phyloP scores from a whole-genome alignment of 2,329 filamentous ascomycete species.

The Stagonosporopsis vannaccii region DNA sequence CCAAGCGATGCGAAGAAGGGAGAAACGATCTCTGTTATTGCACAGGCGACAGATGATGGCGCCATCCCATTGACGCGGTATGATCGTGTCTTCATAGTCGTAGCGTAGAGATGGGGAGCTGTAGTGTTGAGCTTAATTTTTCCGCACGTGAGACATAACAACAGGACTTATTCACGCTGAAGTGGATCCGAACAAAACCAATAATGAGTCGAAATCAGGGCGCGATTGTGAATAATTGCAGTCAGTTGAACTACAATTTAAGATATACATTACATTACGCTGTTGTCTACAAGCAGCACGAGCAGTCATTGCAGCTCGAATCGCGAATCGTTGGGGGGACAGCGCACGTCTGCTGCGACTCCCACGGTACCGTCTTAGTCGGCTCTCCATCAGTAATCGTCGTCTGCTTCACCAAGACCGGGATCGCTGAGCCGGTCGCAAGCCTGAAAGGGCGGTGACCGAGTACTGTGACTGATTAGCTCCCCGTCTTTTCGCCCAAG shows the following conservation, averaged over 20 bases:
- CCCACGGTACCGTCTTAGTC: conserved; percentile 40
- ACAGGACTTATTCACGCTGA: no score
- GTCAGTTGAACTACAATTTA: no score
- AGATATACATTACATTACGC: not conserved
- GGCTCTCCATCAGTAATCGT: conserved; percentile 46
- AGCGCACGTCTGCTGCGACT: conserved; percentile 37
- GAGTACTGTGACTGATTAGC: conserved; percentile 52
- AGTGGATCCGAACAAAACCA: not conserved
- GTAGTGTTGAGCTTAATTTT: no score
- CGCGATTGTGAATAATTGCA: not conserved
- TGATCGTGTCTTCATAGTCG: not conserved
- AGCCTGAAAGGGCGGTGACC: conserved; percentile 68
- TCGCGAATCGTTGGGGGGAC: conserved; percentile 38
- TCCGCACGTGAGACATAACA: no score
- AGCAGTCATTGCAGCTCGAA: conserved; percentile 47
- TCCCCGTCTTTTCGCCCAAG: not conserved
- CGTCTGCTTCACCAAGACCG: conserved; percentile 69
- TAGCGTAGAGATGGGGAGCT: not conserved
- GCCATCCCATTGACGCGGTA: not conserved
- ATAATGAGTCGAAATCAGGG: not conserved
- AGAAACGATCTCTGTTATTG: conserved; percentile 5
- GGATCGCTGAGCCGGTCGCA: conserved; percentile 72
- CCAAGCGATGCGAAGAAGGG: not conserved
- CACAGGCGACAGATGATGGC: not conserved
- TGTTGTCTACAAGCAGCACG: conserved; percentile 36